Percentiles rank a stretch among this genome's conserved stretches.
Conservation (phyloP, 225 moss, liverwort and hornwort genomes). For the Straminergon stramineum region DNA sequence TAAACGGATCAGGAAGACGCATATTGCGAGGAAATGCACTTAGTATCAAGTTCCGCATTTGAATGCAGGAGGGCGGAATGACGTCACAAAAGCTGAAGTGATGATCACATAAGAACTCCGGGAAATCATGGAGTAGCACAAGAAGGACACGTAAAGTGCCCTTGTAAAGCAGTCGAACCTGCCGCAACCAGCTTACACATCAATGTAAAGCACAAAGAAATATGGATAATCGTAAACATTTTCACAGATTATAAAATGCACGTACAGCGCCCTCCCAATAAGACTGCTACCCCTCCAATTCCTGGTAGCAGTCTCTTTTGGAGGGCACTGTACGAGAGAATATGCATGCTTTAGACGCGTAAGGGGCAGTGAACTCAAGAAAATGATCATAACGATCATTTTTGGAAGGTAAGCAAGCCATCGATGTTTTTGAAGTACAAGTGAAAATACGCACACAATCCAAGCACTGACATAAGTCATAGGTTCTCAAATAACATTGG, state of each 20-base stretch:
- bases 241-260: not conserved
- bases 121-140: conserved; percentile 88
- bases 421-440: not conserved
- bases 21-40: conserved; percentile 97
- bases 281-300: not conserved
- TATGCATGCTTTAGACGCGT: not conserved
- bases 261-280: not conserved
- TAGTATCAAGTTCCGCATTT: conserved; percentile 94
- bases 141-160: conserved; percentile 89
- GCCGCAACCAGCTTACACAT: conserved; percentile 3
- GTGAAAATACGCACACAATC: not conserved
- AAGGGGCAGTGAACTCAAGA: not conserved
- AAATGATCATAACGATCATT: not conserved
- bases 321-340: not conserved
- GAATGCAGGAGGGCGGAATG: conserved; percentile 88
- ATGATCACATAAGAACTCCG: conserved; percentile 88
- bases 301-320: not conserved
- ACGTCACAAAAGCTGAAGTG: conserved; percentile 98
- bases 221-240: not conserved
- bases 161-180: conserved; percentile 89
- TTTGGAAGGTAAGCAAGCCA: not conserved
- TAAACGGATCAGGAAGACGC: conserved; percentile 91
- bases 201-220: not conserved
- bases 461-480: not conserved
- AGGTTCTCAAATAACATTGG: not conserved